phyloP scores from a whole-genome alignment of 148 eudicot genomes.

The Spergularia marina region DNA sequence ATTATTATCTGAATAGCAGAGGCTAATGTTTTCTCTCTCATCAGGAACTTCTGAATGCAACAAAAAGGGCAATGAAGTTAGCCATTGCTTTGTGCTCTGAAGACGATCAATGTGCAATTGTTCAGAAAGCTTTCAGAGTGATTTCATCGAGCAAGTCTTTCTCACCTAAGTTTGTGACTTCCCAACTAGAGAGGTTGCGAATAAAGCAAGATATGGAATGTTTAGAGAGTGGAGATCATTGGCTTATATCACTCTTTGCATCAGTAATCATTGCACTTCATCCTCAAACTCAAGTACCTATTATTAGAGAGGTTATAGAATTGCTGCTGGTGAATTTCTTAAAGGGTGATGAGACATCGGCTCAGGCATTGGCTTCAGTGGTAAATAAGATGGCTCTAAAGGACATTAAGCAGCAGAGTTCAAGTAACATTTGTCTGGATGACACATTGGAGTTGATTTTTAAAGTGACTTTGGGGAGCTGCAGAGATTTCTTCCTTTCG shows the following conservation, averaged over 20 bases:
- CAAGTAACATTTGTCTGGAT: conserved; percentile 44
- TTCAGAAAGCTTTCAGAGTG: conserved; percentile 55
- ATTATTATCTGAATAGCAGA: conserved; percentile 3
- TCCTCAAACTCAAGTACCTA: conserved; percentile 56
- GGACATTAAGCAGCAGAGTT: conserved; percentile 27
- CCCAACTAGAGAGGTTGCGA: conserved; percentile 36
- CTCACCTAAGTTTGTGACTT: conserved; percentile 22
- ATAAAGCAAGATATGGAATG: conserved; percentile 25
- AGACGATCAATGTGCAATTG: conserved; percentile 51
- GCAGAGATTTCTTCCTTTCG: conserved; percentile 26
- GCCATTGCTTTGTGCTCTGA: conserved; percentile 63
- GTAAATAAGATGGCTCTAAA: conserved; percentile 67
- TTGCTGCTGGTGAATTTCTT: conserved; percentile 42
- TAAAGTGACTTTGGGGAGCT: conserved; percentile 31
- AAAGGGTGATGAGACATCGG: conserved; percentile 67
- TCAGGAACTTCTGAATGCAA: conserved; percentile 73
- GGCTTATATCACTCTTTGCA: conserved; percentile 74
- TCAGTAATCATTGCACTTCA: conserved; percentile 72
- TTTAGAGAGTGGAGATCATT: conserved; percentile 48
- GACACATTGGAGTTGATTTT: conserved; percentile 57
- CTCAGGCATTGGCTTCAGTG: conserved; percentile 95
- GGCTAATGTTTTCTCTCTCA: conserved; percentile 20
- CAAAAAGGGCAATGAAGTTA: conserved; percentile 63
- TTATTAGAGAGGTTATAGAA: conserved; percentile 39
- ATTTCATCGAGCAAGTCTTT: conserved; percentile 40